Evolutionary conservation across 805 yeast genomes (phyloP), one percentile per base, ranked within the genome.

Genomic region (Kodamaea kakaduensis): DNA sequence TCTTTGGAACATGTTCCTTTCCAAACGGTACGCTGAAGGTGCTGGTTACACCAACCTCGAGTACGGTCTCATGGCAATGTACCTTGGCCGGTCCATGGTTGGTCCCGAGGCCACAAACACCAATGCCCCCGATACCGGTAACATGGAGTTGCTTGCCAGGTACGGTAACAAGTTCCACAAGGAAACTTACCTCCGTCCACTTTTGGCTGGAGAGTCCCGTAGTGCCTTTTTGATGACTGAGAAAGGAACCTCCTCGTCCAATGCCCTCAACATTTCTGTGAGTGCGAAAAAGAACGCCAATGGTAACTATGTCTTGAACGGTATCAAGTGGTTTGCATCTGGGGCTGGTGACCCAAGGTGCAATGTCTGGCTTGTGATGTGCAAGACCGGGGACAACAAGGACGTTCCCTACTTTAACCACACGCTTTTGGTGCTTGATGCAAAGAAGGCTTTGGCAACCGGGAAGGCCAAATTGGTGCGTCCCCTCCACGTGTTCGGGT

Each of bases 341-440:
- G 84, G 84, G 18, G 83, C 82, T 24, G 83, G 82, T 17, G 84
- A 78, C 51, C 83, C 82, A 17, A 67, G 81, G 36, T 71, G 78
- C 52, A 46, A 57, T 25, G 69, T 73, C 12, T 68, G 77, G 73
- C 58, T 73, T 35, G 73, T 70, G 17, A 72, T 73, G 77, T 73
- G 75, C 48, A 69, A 70, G 52, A 71, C 75, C 4, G 46, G 46
- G 31, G 54, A 56, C 38, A 38, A 52, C 27, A 40, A 45, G 9
- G 38, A 50, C 24, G 47, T 50, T 2, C 61, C 60, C 1, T 75
- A 77, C 51, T 50, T 46, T 28, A 78, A 77, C 50, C 84, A 78
- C 50, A 63, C 80, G 4, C 77, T 78, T 8, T 51, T 78, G 25
- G 67, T 77, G 21, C 55, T 78, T 24, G 83, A 78, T 46, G 64